Evolutionary conservation across 768 basidiomycete genomes (phyloP).

Genomic region (Nidularia pulvinata): DNA sequence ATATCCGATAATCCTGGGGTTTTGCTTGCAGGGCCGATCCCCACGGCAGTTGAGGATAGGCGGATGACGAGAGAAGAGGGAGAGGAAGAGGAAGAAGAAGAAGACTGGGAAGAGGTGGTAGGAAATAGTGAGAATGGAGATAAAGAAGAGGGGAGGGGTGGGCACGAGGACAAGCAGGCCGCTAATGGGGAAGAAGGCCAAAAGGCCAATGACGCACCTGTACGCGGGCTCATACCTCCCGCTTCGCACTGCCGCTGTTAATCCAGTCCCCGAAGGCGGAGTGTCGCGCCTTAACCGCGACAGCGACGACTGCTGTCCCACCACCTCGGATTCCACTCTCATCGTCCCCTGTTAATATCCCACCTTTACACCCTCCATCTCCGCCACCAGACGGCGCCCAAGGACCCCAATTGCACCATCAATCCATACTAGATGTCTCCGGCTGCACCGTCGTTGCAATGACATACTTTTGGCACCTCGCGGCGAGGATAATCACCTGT

Average conservation of each 20-base stretch:
- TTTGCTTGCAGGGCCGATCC: slow-evolving; percentile 65
- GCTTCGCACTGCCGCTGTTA: slow-evolving; percentile 2
- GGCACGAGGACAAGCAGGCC: slow-evolving; percentile 35
- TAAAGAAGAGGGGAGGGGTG: background rate
- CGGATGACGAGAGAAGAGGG: background rate
- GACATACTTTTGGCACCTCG: slow-evolving; percentile 47
- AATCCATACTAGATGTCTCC: too few species aligned
- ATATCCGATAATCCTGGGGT: slow-evolving; percentile 75
- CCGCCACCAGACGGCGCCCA: too few species aligned
- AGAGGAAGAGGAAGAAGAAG: background rate
- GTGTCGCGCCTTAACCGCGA: slow-evolving; percentile 76
- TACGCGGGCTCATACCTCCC: slow-evolving; percentile 22
- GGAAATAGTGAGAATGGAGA: background rate
- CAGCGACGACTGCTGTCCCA: too few species aligned
- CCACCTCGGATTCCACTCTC: background rate
- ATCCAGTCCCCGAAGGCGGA: slow-evolving; percentile 35
- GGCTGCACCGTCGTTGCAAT: too few species aligned
- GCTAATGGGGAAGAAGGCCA: slow-evolving; percentile 25
- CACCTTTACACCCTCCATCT: too few species aligned
- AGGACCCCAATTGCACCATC: too few species aligned
- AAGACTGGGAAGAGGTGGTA: background rate
- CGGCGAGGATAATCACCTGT: slow-evolving; percentile 81
- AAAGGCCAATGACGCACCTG: slow-evolving; percentile 38
- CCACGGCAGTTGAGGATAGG: slow-evolving; percentile 27
- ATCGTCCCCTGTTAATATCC: slow-evolving; percentile 14